Conservation (phyloP, 192 early-diverging fungal genomes). For the Geranomyces michiganensis region DNA sequence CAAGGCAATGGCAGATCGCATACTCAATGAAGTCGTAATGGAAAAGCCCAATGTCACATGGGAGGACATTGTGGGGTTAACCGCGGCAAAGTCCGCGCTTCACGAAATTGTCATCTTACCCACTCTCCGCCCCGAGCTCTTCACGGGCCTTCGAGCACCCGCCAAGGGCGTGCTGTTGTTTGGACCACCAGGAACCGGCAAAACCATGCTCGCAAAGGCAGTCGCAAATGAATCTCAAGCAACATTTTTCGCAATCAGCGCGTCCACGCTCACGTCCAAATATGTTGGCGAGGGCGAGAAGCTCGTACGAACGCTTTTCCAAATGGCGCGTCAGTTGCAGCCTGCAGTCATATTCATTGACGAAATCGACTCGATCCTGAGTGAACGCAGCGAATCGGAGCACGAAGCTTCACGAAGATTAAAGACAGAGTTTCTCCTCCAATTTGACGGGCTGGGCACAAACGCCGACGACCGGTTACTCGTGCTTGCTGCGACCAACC, state of each 20-base stretch:
- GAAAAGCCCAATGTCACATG: conserved; percentile 48
- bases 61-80: conserved; percentile 57
- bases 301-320: conserved; percentile 56
- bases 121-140: conserved; percentile 57
- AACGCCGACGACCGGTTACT: conserved; percentile 44
- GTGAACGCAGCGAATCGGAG: conserved; percentile 51
- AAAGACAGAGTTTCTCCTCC: conserved; percentile 62
- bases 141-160: conserved; percentile 56
- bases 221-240: conserved; percentile 56
- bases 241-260: conserved; percentile 59
- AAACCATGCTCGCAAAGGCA: conserved; percentile 64
- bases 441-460: conserved; percentile 58
- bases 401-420: conserved; percentile 59
- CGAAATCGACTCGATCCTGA: conserved; percentile 60
- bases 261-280: conserved; percentile 59
- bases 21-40: conserved; percentile 58
- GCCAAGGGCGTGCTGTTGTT: conserved; percentile 57
- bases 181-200: conserved; percentile 61
- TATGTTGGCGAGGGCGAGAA: conserved; percentile 64
- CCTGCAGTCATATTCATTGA: conserved; percentile 63
- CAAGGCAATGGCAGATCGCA: conserved; percentile 46
- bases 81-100: conserved; percentile 52
- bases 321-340: conserved; percentile 53
- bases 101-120: conserved; percentile 62
- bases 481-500: conserved; percentile 60